Percentiles rank a stretch among this genome's conserved stretches.
phyloP scores from a whole-genome alignment of 306 rosid genomes.

The Elaeagnus macrophylla region DNA sequence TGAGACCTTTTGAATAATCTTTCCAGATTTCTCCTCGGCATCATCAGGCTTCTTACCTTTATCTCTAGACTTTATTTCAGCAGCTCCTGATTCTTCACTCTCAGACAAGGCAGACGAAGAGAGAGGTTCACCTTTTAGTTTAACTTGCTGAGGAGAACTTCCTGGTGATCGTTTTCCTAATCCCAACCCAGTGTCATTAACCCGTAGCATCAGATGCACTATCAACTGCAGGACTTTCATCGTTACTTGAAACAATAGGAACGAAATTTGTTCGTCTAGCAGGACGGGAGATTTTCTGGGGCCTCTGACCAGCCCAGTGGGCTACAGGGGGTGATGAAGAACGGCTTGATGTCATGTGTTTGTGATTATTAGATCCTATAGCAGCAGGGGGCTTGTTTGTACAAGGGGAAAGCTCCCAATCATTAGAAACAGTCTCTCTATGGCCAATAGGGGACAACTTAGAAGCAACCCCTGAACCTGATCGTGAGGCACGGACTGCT shows the following conservation, averaged over 20 bases:
- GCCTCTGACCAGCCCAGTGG: constrained; percentile 80
- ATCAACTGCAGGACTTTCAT: constrained; percentile 63
- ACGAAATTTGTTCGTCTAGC: constrained; percentile 80
- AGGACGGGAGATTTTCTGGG: constrained; percentile 90
- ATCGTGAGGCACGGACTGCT: constrained; percentile 86
- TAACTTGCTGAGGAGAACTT: constrained; percentile 80
- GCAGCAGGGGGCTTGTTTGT: constrained; percentile 75
- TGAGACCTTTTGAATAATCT: constrained; percentile 61
- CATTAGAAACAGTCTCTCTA: constrained; percentile 65
- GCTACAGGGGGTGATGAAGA: constrained; percentile 90
- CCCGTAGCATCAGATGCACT: constrained; percentile 58
- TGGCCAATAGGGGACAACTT: constrained; percentile 81
- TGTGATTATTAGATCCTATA: constrained; percentile 69
- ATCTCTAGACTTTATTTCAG: constrained; percentile 66
- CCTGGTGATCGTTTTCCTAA: constrained; percentile 58
- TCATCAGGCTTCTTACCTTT: constrained; percentile 66
- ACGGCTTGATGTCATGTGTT: constrained; percentile 62
- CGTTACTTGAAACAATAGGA: constrained; percentile 68
- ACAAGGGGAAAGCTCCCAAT: constrained; percentile 78
- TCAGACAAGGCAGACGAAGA: constrained; percentile 75
- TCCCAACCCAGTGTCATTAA: constrained; percentile 63
- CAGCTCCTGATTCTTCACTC: constrained; percentile 93
- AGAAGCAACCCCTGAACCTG: constrained; percentile 67
- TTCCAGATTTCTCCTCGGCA: constrained; percentile 64
- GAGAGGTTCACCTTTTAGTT: constrained; percentile 65